phyloP scores from a whole-genome alignment of 164 flowering plant species.

The Amborella trichopoda region DNA sequence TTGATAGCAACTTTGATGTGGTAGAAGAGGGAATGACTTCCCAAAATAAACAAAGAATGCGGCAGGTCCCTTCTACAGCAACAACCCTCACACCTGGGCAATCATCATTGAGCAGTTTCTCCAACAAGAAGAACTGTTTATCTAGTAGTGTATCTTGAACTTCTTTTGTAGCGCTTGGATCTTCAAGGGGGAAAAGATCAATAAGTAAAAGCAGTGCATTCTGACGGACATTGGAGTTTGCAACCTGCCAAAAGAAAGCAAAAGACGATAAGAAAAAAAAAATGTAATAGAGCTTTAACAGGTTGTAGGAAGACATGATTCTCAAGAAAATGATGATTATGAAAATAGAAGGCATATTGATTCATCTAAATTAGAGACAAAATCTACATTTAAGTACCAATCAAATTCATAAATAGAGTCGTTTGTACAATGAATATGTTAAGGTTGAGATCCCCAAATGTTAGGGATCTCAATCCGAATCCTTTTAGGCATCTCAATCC shows the following conservation, averaged over 20 bases:
- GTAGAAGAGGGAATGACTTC: conserved; percentile 76
- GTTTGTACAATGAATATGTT: too few species aligned
- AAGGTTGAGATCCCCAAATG: too few species aligned
- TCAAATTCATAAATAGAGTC: too few species aligned
- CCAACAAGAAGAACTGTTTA: conserved; percentile 71
- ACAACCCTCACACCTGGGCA: conserved; percentile 76
- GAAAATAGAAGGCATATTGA: too few species aligned
- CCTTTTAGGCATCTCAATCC: too few species aligned
- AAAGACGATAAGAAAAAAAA: too few species aligned
- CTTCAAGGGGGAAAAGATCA: conserved; percentile 95
- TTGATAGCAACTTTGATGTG: conserved; percentile 58
- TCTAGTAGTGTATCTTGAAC: conserved; percentile 58
- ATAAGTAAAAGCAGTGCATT: conserved; percentile 86
- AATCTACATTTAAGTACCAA: too few species aligned
- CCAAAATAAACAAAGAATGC: conserved; percentile 82
- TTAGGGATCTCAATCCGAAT: too few species aligned
- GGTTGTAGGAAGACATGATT: too few species aligned
- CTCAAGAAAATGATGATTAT: too few species aligned
- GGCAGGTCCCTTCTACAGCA: conserved; percentile 93
- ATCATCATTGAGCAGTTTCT: conserved; percentile 69
- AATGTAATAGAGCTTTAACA: too few species aligned
- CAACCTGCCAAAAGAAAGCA: conserved; percentile 41
- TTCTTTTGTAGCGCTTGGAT: conserved; percentile 89
- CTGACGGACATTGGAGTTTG: conserved; percentile 90
- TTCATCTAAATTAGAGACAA: too few species aligned